Evolutionary conservation across 495 filamentous ascomycete species (phyloP).

Genomic region (Neurospora sp.): DNA sequence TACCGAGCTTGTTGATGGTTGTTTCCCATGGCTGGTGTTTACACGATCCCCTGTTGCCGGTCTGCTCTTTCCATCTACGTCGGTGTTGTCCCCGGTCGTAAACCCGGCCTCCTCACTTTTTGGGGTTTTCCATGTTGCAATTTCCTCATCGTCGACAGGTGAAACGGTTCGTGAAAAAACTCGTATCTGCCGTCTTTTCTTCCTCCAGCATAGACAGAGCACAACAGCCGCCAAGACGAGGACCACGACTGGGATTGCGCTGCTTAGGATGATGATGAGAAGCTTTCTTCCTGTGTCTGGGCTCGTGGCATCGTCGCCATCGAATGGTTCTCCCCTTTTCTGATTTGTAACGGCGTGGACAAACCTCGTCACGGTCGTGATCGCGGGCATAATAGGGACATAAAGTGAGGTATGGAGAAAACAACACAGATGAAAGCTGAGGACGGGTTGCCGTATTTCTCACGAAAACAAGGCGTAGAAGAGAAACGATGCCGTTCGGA

Average conservation of each 20-base stretch:
- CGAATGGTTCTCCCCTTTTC: not conserved
- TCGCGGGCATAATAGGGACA: not conserved
- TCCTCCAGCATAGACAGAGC: constrained; percentile 21
- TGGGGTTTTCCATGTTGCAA: constrained; percentile 38
- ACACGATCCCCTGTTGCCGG: constrained; percentile 12
- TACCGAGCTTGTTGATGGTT: constrained; percentile 26
- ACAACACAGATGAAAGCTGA: not conserved
- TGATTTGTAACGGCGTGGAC: not conserved
- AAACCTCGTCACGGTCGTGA: not conserved
- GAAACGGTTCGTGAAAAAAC: constrained; percentile 34
- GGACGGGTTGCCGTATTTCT: not conserved
- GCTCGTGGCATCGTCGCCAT: not conserved
- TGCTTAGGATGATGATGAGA: constrained; percentile 33
- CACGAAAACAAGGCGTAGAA: not conserved
- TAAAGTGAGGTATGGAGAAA: not conserved
- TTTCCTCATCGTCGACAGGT: constrained; percentile 43
- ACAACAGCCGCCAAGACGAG: constrained; percentile 23
- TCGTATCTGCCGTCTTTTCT: constrained; percentile 21
- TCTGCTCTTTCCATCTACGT: constrained; percentile 10
- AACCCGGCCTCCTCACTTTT: constrained; percentile 12
- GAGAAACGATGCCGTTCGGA: not conserved
- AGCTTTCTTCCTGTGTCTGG: not conserved
- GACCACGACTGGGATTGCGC: constrained; percentile 27
- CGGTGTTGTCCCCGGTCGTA: constrained; percentile 8
- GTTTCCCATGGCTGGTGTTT: constrained; percentile 20